Percentiles rank a stretch among this genome's conserved stretches.
Evolutionary conservation across 2,329 filamentous ascomycete genomes (phyloP).

Genomic region (Pyrenophora graminea): DNA sequence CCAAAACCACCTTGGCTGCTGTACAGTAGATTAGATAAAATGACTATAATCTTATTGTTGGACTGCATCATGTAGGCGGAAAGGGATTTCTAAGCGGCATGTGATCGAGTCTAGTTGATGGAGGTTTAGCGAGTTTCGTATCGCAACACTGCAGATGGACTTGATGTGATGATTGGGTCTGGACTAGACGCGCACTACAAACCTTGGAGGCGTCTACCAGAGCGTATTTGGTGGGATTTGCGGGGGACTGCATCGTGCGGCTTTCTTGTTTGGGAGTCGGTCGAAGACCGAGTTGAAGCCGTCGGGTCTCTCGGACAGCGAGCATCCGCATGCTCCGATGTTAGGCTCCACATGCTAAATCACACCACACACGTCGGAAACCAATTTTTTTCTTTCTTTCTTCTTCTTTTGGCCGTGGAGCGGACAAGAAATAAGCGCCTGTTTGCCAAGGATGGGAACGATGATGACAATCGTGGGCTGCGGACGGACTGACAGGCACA

Average conservation of each 20-base stretch:
- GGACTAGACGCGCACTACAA: not conserved
- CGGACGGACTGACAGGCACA: too few relatives aligned
- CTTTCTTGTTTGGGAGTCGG: not conserved
- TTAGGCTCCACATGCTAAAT: not conserved
- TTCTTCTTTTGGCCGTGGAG: too few relatives aligned
- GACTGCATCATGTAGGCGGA: too few relatives aligned
- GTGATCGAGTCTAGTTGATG: too few relatives aligned
- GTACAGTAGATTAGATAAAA: too few relatives aligned
- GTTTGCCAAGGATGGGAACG: too few relatives aligned
- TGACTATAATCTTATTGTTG: too few relatives aligned
- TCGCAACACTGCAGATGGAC: not conserved
- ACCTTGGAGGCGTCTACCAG: not conserved
- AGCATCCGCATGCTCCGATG: constrained; percentile 11
- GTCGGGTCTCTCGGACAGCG: constrained; percentile 12
- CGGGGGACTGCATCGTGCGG: not conserved
- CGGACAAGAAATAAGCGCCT: too few relatives aligned
- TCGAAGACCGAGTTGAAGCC: not conserved
- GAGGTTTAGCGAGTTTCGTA: too few relatives aligned
- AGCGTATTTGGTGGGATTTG: not conserved
- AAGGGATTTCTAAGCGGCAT: too few relatives aligned
- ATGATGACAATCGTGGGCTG: too few relatives aligned
- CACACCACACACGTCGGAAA: not conserved
- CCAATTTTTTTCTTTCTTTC: not conserved
- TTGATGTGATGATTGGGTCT: not conserved
- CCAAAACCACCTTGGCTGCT: too few relatives aligned